Base-by-base conservation (phyloP, 148 eudicot genomes). In the Nyssa sinensis region DNA sequence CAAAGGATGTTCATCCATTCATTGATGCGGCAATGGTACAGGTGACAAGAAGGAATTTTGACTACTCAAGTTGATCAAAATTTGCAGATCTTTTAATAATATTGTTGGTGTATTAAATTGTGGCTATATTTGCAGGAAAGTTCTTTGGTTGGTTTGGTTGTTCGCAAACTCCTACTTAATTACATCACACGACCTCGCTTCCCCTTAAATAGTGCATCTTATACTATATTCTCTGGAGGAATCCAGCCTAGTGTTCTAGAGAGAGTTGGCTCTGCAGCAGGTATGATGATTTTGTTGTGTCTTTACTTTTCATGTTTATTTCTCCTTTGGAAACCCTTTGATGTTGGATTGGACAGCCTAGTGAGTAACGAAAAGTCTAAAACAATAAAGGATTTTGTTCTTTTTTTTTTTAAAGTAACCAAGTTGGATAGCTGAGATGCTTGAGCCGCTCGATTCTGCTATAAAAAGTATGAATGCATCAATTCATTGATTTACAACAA, bases 201-300 rank as follows among this genome's bases (percentile, higher is more conserved):
- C 64, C 67, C 84, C 65, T 81, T 76, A 41, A 81, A 69, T 72
- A 80, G 78, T 75, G 81, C 81, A 78, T 84, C 90, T 67, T 82
- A 83, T 75, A 75, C 80, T 16, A 70, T 81, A 67, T 81, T 83
- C 62, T 79, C 91, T 74, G 93, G 88, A 59, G 93, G 81, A 67
- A 83, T 77, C 83, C 91, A 84, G 76, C 84, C 84, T 67, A 91
- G 96, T 70, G 98, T 92, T 69, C 80, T 92, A 65, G 89, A 91
- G 73, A 90, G 89, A 89, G 90, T 94, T 78, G 89, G 98, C 7
- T 87, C 92, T 75, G 97, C 86, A 55, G 97, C 98, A 66, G 98
- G 97, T 94, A 86, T 66, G 73, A 13, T 57, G 34, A 61, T 74
- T 27, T 17, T 25, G 24, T 61, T 69, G 32, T 10, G 0, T 27